These are phyloP conservation scores for Diaporthe citrichinensis DNA, from an alignment of 2,329 filamentous ascomycete genomes.

Conservation along the genomic window DNA sequence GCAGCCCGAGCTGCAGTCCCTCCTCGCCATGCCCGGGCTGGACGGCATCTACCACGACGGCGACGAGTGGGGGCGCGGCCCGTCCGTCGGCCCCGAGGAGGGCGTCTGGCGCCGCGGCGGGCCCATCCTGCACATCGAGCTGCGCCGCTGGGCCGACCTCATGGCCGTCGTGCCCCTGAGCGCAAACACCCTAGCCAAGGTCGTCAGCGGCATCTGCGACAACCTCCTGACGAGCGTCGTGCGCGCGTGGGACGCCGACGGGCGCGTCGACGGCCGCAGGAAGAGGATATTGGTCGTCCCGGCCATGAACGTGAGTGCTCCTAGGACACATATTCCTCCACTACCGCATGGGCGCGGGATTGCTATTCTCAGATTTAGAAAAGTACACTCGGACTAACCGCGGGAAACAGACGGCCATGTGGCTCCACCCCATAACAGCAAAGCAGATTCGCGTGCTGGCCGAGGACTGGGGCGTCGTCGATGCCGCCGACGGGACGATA, in stretches of 20 bases:
- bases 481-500: constrained; percentile 46
- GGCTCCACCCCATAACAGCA: constrained; percentile 84
- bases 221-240: constrained; percentile 81
- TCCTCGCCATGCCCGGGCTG: constrained; percentile 77
- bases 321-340: constrained; percentile 54
- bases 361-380: not conserved
- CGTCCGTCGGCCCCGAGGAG: constrained; percentile 56
- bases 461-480: constrained; percentile 77
- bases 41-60: constrained; percentile 85
- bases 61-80: constrained; percentile 78
- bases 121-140: constrained; percentile 91
- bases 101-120: constrained; percentile 81
- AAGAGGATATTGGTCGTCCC: constrained; percentile 81
- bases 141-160: constrained; percentile 84
- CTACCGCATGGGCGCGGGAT: not conserved
- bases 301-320: constrained; percentile 41
- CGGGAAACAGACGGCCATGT: constrained; percentile 73
- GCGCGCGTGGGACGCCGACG: constrained; percentile 89
- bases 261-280: constrained; percentile 67
- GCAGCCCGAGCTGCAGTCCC: constrained; percentile 76
- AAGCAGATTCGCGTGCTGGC: constrained; percentile 79
- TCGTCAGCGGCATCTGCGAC: constrained; percentile 83
- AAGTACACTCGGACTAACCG: not conserved
- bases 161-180: constrained; percentile 85
- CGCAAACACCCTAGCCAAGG: constrained; percentile 89